Evolutionary conservation across 2,329 filamentous ascomycete genomes (phyloP), one percentile per base, ranked within the genome.

Genomic region (Trichoderma atroviride): DNA sequence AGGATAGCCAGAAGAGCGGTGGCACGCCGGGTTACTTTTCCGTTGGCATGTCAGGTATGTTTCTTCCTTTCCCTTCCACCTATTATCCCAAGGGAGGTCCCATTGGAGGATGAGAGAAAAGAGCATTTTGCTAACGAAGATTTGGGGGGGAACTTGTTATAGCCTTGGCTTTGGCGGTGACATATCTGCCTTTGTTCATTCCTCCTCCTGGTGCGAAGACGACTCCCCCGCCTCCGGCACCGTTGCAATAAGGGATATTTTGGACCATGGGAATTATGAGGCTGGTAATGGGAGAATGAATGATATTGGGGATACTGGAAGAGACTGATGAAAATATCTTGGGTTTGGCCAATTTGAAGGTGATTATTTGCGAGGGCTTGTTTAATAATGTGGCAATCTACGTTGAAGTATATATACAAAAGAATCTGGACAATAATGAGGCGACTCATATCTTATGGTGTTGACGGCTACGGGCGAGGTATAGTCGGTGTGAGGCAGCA

Each of bases 11-110:
- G 80, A 90, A 88, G 79, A 89, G 82, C 70, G 81, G 88, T 31
- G 82, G 85, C 57, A 94, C 92, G 5, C 93, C 94, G 2, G 81
- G 84, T 19, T 84, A 85, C 75, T 90, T 96, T 80, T 89, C 89
- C 68, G 89, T 96, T 68, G 86, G 89, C 79, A 96, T 96, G 92
- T 89, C 92, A 24, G 76, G 91, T 93, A 84, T 75, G 89, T 37
- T n/a, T 27, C 16, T 16, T n/a, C n/a, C n/a, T 22, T 24, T 11
- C 50, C 22, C 40, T 9, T 27, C 7, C 3, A 1, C 10, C 3
- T 11, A 3, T 13, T 13, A 35, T 35, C 33, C 33, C 10, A 35
- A 11, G 1, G 10, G 10, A 11, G 33, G 33, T 4, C 2, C 33
- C n/a, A 57, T 35, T 47, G 35, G 31, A 69, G 10, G 31, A 10